These are phyloP conservation scores for Gigaspora rosea DNA, from an alignment of 192 early-diverging fungal genomes.

Conservation along the genomic window DNA sequence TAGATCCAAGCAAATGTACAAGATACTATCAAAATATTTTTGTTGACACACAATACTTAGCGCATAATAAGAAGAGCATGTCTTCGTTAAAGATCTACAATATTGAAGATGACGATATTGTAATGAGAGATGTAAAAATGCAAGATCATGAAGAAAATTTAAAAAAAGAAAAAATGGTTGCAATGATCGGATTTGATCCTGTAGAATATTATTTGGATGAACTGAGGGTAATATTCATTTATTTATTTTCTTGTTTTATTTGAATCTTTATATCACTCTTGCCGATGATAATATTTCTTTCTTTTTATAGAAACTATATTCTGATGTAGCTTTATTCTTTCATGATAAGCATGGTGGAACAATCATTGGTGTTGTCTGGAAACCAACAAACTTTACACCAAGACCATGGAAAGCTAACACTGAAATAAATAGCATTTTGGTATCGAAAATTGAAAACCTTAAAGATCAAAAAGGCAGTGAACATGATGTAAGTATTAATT, in stretches of 20 bases:
- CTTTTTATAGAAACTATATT: constrained; percentile 44
- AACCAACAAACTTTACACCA: constrained; percentile 53
- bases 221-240: constrained; percentile 41
- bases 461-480: neutral
- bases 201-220: constrained; percentile 69
- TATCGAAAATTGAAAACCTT: neutral
- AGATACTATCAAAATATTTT: constrained; percentile 63
- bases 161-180: constrained; percentile 29
- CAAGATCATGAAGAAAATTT: neutral
- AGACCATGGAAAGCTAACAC: constrained; percentile 66
- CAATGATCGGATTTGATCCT: constrained; percentile 76
- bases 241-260: too few relatives aligned
- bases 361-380: constrained; percentile 70
- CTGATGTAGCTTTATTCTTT: constrained; percentile 69
- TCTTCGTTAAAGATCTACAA: constrained; percentile 36
- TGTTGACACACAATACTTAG: constrained; percentile 52
- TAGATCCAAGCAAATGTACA: constrained; percentile 60
- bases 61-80: constrained; percentile 30
- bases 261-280: too few relatives aligned
- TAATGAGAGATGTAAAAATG: neutral
- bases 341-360: constrained; percentile 75
- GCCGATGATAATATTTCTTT: too few relatives aligned
- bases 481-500: neutral
- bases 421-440: constrained; percentile 48
- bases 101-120: constrained; percentile 37